Evolutionary conservation across 306 rosid species (phyloP).

Genomic region (Psophocarpus tetragonolobus): DNA sequence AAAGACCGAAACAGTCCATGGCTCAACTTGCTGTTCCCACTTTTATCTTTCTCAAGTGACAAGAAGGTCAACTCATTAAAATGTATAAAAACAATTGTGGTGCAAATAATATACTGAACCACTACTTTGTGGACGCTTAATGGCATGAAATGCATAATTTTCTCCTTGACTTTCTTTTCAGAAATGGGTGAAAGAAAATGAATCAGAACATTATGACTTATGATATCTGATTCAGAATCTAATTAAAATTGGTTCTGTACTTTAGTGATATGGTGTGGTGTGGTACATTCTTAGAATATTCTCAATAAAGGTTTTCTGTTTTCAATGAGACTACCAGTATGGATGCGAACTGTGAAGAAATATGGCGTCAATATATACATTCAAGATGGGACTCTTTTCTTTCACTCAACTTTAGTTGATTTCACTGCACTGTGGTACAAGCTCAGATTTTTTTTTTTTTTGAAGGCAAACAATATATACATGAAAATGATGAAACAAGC

Average conservation of each 20-base stretch:
- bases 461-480: too few relatives aligned
- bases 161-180: not conserved
- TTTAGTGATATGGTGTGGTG: not conserved
- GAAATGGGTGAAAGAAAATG: not conserved
- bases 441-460: too few relatives aligned
- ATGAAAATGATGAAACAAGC: too few relatives aligned
- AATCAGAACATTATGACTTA: not conserved
- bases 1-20: not conserved
- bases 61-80: not conserved
- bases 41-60: not conserved
- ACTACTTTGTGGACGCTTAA: conserved; percentile 8
- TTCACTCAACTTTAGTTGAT: too few relatives aligned
- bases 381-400: too few relatives aligned
- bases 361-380: too few relatives aligned
- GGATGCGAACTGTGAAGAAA: not conserved
- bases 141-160: not conserved
- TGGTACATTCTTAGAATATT: not conserved
- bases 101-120: not conserved
- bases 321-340: not conserved
- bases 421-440: too few relatives aligned
- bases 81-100: not conserved
- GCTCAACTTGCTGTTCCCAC: not conserved
- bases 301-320: not conserved
- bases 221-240: not conserved
- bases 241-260: not conserved